Base-by-base conservation (phyloP, 1,284 basidiomycete genomes). In the Anthracocystis setariae region DNA sequence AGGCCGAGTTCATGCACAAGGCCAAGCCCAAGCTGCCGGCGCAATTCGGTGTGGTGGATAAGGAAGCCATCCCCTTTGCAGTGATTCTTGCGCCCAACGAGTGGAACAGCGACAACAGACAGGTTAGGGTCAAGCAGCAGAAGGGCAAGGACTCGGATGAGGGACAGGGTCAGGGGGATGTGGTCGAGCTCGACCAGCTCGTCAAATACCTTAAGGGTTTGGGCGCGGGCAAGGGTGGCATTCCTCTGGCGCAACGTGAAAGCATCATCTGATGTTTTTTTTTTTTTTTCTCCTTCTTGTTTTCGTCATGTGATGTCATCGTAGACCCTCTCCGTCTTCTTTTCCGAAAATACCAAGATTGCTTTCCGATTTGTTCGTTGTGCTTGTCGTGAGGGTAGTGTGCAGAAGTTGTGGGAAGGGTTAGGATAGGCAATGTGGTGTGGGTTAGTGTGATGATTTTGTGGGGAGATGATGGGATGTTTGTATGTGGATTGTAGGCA, bases 1-100 rank as follows among this genome's bases (percentile, higher is more conserved):
- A 93, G 92, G 89, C 92, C 65, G 95, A 98, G 83, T 98, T 93
- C 86, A 86, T 94, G 81, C 92, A 93, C 78, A 98, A 98, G 84
- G 88, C 86, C 66, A 98, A 98, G 83, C 83, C 85, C 27, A 85
- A 93, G 35, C 85, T 86, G 2, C 86, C 88, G 9, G 48, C 62
- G 20, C 95, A 98, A 83, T 98, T 96, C 81, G 90, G 90, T 18
- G 89, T 90, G 3, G 92, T 92, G n/a, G 95, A 96, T 84, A 89
- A 87, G 81, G 94, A 98, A 78, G 90, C 91, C 73, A 91, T 92
- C 35, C 93, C 93, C 3, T 95, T 92, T 83, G 94, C 92, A 2
- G 88, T 97, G 60, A 92, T 98, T 70, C 85, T 98, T 23, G 95
- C 93, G 8, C 89, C 88, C 1, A 90, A 91, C 65, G 95, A 98